Base-by-base conservation (phyloP, 176 grass and related monocot genomes). In the Triticum turgidum region DNA sequence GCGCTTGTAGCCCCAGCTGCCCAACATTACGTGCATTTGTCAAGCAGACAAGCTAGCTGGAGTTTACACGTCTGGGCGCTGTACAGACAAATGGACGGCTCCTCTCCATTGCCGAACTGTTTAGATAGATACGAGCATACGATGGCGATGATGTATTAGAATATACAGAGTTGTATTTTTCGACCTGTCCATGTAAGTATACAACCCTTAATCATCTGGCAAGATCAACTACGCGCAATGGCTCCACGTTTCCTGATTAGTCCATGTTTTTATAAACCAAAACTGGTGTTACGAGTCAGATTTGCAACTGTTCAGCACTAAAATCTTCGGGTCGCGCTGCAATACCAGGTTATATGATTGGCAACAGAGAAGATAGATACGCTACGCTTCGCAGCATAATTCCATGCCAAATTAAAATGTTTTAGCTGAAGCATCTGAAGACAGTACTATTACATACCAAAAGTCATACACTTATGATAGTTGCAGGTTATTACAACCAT, bases 1-100 rank as follows among this genome's bases (percentile, higher is more conserved):
- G 83, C 92, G 93, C 22, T 88, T 98, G 84, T 98, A 92, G 44
- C 14, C 41, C 6, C 42, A 18, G 65, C 32, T 80, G 34, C 17
- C 30, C 37, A n/a, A 77, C 75, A 64, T 34, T 30, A 1, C 63
- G 59, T 51, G 47, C 15, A 9, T 69, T 68, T 68, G 73, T 66
- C 51, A 45, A 78, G 1, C 21, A 20, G 11, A 61, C 68, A 41
- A 61, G 33, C 6, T 72, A 32, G 67, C 32, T 32, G 32, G 25
- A 25, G 34, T 80, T 80, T 69, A 77, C 18, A 80, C 15, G 1
- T 69, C 65, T 62, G 51, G 61, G 33, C 0, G 15, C 30, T 90
- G 49, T 90, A 70, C 52, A 77, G 5, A 78, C 14, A 51, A 15
- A 37, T 51, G 35, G 35, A 88, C 5, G 45, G 27, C 35, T 49